Evolutionary conservation across 2,329 filamentous ascomycete genomes (phyloP).

Genomic region (Cyanodermella asteris): DNA sequence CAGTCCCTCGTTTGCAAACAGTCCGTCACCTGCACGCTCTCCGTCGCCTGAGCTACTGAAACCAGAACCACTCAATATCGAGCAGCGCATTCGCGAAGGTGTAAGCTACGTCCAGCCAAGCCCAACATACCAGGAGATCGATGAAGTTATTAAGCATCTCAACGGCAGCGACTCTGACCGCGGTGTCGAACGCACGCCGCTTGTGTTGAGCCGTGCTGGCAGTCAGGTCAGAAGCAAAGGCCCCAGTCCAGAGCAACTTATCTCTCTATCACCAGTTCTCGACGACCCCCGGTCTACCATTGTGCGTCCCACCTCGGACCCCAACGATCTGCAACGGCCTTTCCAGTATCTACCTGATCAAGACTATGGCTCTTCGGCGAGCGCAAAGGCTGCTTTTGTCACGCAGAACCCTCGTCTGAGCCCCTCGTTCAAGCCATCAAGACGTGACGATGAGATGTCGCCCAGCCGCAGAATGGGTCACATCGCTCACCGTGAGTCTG

Average conservation of each 20-base stretch:
- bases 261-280: slow-evolving; percentile 18
- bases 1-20: too few species aligned
- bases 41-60: too few species aligned
- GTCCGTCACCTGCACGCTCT: too few species aligned
- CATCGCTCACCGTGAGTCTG: slow-evolving; percentile 39
- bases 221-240: slow-evolving; percentile 3
- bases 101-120: slow-evolving; percentile 8
- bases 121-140: slow-evolving; percentile 55
- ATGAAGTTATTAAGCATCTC: slow-evolving; percentile 76
- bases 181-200: slow-evolving; percentile 41
- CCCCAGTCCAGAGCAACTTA: not conserved
- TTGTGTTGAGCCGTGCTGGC: too few species aligned
- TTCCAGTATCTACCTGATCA: slow-evolving; percentile 6
- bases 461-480: slow-evolving; percentile 41
- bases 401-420: slow-evolving; percentile 6
- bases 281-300: too few species aligned
- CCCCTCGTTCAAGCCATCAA: slow-evolving; percentile 6
- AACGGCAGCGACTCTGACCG: slow-evolving; percentile 51
- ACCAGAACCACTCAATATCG: too few species aligned
- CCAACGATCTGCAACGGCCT: slow-evolving; percentile 4
- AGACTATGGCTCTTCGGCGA: slow-evolving; percentile 6
- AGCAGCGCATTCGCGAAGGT: too few species aligned
- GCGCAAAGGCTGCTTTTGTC: slow-evolving; percentile 5
- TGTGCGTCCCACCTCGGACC: too few species aligned
- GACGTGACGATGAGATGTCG: slow-evolving; percentile 14